phyloP scores from a whole-genome alignment of 805 yeast species.

The Torulaspora microellipsoides region DNA sequence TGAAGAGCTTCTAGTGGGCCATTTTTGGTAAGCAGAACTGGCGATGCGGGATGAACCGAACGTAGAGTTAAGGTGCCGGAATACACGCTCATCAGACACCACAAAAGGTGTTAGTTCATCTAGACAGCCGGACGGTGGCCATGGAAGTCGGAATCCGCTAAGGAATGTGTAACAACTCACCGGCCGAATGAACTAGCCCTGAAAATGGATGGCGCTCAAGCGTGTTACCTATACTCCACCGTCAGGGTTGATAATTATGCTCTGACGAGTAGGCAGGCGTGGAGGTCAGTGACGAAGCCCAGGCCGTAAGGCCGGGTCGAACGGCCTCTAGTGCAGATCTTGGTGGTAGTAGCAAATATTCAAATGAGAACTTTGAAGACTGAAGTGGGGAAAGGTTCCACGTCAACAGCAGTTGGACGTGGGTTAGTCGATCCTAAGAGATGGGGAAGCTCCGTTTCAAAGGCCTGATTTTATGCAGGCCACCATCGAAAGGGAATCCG shows the following conservation, averaged over 20 bases:
- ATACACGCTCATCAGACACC: constrained; percentile 43
- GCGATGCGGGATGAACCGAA: constrained; percentile 45
- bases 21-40: constrained; percentile 45
- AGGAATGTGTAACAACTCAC: constrained; percentile 51
- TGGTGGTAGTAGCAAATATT: constrained; percentile 42
- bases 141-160: constrained; percentile 50
- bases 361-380: constrained; percentile 42
- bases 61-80: constrained; percentile 41
- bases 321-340: constrained; percentile 42
- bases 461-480: constrained; percentile 35
- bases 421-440: constrained; percentile 43
- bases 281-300: constrained; percentile 41
- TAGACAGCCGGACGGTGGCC: constrained; percentile 53
- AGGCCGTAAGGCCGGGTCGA: constrained; percentile 40
- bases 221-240: constrained; percentile 42
- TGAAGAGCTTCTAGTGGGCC: constrained; percentile 45
- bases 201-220: constrained; percentile 41
- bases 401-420: constrained; percentile 42
- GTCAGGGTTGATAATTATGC: constrained; percentile 37
- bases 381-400: constrained; percentile 43
- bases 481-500: constrained; percentile 43
- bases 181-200: constrained; percentile 47
- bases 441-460: constrained; percentile 40
- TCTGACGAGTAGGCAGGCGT: constrained; percentile 42
- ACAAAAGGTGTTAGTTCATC: constrained; percentile 43